These are phyloP conservation scores for Microcyclosporella mali DNA, from an alignment of 2,329 filamentous ascomycete genomes.

Conservation along the genomic window DNA sequence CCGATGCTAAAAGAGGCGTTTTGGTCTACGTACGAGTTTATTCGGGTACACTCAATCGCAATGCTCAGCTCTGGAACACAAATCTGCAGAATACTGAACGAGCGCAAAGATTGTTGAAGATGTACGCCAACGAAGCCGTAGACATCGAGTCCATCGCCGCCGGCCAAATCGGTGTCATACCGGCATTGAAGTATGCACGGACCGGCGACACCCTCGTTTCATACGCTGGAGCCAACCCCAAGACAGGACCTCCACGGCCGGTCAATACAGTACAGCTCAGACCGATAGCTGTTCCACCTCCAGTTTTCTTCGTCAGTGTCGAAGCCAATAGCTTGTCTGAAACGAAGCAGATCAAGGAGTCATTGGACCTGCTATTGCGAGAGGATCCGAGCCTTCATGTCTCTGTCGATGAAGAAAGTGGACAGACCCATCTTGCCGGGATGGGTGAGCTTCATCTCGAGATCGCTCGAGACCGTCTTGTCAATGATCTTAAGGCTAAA, in stretches of 20 bases:
- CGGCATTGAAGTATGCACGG: conserved; percentile 81
- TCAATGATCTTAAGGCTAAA: conserved; percentile 83
- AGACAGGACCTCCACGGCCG: conserved; percentile 59
- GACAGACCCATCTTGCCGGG: conserved; percentile 85
- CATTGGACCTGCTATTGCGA: conserved; percentile 69
- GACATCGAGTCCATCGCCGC: conserved; percentile 74
- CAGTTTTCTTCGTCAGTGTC: conserved; percentile 93
- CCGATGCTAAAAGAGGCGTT: conserved; percentile 77
- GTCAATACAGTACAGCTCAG: conserved; percentile 73
- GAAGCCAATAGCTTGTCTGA: conserved; percentile 73
- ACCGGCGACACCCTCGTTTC: conserved; percentile 89
- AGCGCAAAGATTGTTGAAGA: conserved; percentile 74
- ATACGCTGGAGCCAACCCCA: conserved; percentile 56
- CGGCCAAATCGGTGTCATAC: conserved; percentile 90
- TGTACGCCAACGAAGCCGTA: conserved; percentile 81
- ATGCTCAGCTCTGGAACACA: conserved; percentile 77
- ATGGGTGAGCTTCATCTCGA: conserved; percentile 97
- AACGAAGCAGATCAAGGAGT: conserved; percentile 70
- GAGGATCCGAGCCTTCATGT: conserved; percentile 92
- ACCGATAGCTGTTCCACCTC: conserved; percentile 82
- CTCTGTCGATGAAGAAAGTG: conserved; percentile 78
- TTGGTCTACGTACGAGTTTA: conserved; percentile 91
- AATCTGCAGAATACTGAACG: conserved; percentile 73
- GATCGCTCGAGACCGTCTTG: conserved; percentile 79
- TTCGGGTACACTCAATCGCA: conserved; percentile 69